Evolutionary conservation across 1,284 basidiomycete genomes (phyloP).

Genomic region (Malassezia globosa): DNA sequence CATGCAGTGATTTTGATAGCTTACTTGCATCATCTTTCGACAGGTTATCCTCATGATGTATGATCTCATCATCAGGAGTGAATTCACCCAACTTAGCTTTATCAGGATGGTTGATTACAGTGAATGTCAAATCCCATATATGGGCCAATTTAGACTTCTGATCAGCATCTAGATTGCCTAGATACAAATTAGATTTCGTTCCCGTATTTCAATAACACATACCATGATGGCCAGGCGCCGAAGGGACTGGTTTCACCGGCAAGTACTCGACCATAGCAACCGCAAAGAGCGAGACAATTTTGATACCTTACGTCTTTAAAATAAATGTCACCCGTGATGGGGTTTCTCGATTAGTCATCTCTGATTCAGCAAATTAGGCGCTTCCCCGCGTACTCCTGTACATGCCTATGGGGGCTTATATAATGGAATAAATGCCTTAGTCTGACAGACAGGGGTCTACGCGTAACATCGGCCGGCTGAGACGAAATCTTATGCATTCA

Average conservation of each 20-base stretch:
- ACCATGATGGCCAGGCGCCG: constrained; percentile 12
- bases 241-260: background rate
- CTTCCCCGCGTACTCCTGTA: too few relatives aligned
- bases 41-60: constrained; percentile 23
- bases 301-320: too few relatives aligned
- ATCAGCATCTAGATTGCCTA: constrained; percentile 42
- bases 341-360: too few relatives aligned
- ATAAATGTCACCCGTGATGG: too few relatives aligned
- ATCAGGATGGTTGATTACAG: constrained; percentile 22
- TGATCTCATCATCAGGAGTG: constrained; percentile 8
- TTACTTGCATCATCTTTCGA: constrained; percentile 44
- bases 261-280: too few relatives aligned
- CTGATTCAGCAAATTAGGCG: too few relatives aligned
- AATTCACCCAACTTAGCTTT: constrained; percentile 18
- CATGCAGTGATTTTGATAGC: constrained; percentile 37
- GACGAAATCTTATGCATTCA: too few relatives aligned
- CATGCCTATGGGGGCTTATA: too few relatives aligned
- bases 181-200: background rate
- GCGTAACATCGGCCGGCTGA: too few relatives aligned
- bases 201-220: background rate
- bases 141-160: constrained; percentile 42
- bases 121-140: constrained; percentile 41
- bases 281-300: too few relatives aligned
- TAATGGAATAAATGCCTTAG: too few relatives aligned
- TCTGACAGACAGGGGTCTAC: too few relatives aligned